Evolutionary conservation across 2,329 filamentous ascomycete species (phyloP).

Genomic region (Diaporthe ilicicola): DNA sequence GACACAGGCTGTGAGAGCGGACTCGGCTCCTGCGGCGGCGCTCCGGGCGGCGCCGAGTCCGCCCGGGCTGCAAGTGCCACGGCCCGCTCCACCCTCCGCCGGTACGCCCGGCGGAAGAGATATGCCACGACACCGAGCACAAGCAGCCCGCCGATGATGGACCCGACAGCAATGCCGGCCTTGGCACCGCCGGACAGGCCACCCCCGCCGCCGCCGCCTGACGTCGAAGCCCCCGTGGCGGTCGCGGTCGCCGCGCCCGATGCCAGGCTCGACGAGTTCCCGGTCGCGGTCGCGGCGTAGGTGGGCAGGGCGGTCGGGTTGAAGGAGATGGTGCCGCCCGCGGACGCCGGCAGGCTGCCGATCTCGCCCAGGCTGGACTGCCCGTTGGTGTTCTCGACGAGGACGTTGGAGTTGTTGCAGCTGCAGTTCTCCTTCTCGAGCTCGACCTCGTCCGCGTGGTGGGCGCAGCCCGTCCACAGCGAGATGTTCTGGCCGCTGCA

Average conservation of each 20-base stretch:
- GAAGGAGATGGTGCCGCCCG: conserved; percentile 11
- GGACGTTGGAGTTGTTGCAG: conserved; percentile 8
- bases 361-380: conserved; percentile 15
- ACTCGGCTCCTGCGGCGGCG: background rate
- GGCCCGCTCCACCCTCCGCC: conserved; percentile 1
- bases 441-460: background rate
- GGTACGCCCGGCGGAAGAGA: background rate
- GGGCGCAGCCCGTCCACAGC: background rate
- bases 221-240: background rate
- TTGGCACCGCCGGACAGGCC: background rate
- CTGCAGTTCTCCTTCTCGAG: conserved; percentile 19
- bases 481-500: conserved; percentile 14
- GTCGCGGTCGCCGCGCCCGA: conserved; percentile 10
- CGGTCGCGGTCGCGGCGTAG: conserved; percentile 1
- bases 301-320: conserved; percentile 19
- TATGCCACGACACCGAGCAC: background rate
- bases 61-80: background rate
- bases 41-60: background rate
- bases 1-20: background rate
- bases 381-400: conserved; percentile 15
- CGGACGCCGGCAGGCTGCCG: background rate
- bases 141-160: conserved; percentile 9
- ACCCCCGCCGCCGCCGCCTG: background rate
- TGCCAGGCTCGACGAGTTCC: background rate
- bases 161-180: conserved; percentile 10